Evolutionary conservation across 2,329 filamentous ascomycete genomes (phyloP), one percentile per base, ranked within the genome.

Genomic region (Hypoxylon sp.): DNA sequence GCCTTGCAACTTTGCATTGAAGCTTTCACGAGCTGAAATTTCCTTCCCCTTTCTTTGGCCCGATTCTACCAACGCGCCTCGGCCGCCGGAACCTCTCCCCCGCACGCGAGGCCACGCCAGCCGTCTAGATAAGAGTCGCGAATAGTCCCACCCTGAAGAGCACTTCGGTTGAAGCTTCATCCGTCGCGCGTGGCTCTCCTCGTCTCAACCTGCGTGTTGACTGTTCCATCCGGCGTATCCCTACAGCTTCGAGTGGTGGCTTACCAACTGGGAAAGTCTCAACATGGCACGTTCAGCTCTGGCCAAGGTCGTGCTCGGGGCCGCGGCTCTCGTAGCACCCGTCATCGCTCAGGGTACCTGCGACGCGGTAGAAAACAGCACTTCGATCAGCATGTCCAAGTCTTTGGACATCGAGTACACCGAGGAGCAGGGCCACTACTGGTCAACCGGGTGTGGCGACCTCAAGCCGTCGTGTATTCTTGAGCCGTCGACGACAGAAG

Each of bases 391-490:
- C 11, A 61, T 77, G 20, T 67, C 75, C 49, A 66, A 70, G 21
- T 69, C 66, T 6, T 53, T 73, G 0, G 65, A 73, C 4, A 13
- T 72, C 6, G 64, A 66, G 11, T 81, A 80, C 62, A 69, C 62
- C 8, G 47, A 47, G 2, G 77, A 78, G 40, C 69, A 79, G 62
- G 68, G 65, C 6, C 68, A 79, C 18, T 81, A 81, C 67, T 81
- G 79, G 78, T 82, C 79, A 2, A 74, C 74, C 2, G 68, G 71
- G 17, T 78, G 77, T 53, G 70, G 75, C 13, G 73, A 74, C 37
- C 72, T 81, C n/a, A 71, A 73, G 55, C 80, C 80, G 4, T 73
- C 72, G 47, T 83, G 80, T 58, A 79, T 80, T 48, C 72, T 81
- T 42, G 74, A 76, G 37, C 81, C 82, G 2, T 73, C 73, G 10